A percentile compares a stretch with the other conserved stretches of the same genome.
Evolutionary conservation across 2,329 filamentous ascomycete genomes (phyloP).

Genomic region (Ilyonectria mors-panacis): DNA sequence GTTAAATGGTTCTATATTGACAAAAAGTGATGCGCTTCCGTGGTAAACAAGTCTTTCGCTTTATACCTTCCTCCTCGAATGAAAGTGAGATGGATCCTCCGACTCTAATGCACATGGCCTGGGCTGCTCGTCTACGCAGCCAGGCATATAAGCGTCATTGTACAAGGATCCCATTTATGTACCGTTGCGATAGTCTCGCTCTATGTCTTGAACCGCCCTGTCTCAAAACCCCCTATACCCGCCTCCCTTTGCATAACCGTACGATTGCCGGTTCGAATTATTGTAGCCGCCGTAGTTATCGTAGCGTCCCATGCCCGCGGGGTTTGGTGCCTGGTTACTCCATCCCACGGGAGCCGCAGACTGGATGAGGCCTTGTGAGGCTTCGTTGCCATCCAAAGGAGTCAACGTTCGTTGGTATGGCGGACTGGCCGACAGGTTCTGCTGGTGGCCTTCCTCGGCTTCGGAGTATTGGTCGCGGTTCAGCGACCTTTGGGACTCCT

Average conservation of each 20-base stretch:
- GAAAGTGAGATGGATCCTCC: conserved; percentile 31
- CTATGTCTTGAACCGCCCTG: conserved; percentile 30
- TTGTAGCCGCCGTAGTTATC: conserved; percentile 42
- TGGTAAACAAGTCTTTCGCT: conserved; percentile 47
- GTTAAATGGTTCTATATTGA: conserved; percentile 51
- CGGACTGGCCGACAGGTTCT: conserved; percentile 45
- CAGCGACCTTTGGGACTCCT: conserved; percentile 50
- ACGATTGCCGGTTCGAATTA: conserved; percentile 34
- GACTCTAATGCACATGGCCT: conserved; percentile 4
- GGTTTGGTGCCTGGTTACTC: conserved; percentile 44
- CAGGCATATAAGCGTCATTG: conserved; percentile 30
- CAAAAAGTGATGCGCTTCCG: conserved; percentile 49
- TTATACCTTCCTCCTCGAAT: conserved; percentile 36
- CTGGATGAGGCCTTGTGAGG: conserved; percentile 56
- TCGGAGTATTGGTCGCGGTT: conserved; percentile 53
- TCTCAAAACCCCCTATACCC: conserved; percentile 47
- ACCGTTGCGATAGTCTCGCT: conserved; percentile 15
- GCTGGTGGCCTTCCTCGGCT: conserved; percentile 40
- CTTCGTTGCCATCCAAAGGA: conserved; percentile 52
- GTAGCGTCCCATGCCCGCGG: conserved; percentile 36
- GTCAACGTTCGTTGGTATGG: conserved; percentile 57
- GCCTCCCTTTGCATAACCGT: conserved; percentile 43
- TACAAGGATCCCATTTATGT: conserved; percentile 26
- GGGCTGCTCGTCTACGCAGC: conserved; percentile 17
- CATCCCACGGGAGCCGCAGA: conserved; percentile 59